These are phyloP conservation scores for Takashimella tepidaria DNA, from an alignment of 1,284 basidiomycete genomes.

Conservation along the genomic window DNA sequence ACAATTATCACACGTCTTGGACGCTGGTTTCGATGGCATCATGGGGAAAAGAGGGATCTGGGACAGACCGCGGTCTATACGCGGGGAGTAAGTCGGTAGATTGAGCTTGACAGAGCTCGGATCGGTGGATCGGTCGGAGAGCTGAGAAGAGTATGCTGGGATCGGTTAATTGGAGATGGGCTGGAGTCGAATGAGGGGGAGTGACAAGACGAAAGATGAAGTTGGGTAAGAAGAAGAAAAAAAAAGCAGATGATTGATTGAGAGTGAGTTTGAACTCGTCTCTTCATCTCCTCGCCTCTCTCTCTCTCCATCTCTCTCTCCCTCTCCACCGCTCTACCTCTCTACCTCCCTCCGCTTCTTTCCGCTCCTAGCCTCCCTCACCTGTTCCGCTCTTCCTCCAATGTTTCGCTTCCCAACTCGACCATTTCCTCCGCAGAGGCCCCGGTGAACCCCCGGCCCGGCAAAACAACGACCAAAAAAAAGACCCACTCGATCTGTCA, in stretches of 20 bases:
- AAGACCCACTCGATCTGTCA: no score
- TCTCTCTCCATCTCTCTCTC: neutral
- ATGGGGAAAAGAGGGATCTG: neutral
- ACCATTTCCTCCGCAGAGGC: neutral
- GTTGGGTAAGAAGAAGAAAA: neutral
- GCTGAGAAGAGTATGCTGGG: neutral
- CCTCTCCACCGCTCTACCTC: neutral
- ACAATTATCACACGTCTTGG: constrained; percentile 39
- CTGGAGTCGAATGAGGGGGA: neutral
- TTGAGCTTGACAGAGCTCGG: neutral
- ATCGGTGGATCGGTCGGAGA: neutral
- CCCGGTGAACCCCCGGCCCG: no score
- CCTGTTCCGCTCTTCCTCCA: neutral
- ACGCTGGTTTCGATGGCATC: neutral
- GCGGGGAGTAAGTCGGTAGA: neutral
- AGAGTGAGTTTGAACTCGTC: neutral
- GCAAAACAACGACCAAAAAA: no score
- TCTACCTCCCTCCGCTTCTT: neutral
- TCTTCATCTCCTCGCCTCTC: neutral
- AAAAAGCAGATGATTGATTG: no score
- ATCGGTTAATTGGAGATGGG: neutral
- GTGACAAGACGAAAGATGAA: neutral
- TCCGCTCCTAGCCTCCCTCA: neutral
- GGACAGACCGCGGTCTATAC: no score
- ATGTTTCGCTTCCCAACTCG: neutral